phyloP scores from a whole-genome alignment of 352 stramenopile species.

The Globisporangium ultimum region DNA sequence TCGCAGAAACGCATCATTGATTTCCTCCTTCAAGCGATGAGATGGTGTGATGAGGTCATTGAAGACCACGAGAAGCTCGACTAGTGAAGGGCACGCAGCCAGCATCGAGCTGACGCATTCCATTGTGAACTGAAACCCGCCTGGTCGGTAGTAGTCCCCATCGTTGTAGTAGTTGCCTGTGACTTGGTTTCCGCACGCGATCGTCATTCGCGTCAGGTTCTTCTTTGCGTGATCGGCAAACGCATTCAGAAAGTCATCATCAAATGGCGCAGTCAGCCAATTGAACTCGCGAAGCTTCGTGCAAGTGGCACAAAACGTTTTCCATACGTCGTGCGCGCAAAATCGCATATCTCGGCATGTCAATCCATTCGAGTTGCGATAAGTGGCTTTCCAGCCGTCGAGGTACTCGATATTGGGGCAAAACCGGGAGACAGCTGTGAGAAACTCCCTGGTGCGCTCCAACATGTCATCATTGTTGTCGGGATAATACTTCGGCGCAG shows the following conservation, averaged over 20 bases:
- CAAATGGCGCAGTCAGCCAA: neutral
- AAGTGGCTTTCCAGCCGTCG: constrained; percentile 19
- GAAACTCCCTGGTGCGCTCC: constrained; percentile 8
- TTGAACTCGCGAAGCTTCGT: constrained; percentile 4
- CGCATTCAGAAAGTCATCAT: constrained; percentile 1
- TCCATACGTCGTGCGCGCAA: constrained; percentile 2
- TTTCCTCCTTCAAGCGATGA: neutral
- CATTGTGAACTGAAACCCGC: neutral
- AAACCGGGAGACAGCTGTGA: constrained; percentile 8
- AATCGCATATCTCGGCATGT: constrained; percentile 10
- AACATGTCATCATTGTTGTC: neutral
- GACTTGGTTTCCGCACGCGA: neutral
- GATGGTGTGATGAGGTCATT: neutral
- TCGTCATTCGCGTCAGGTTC: neutral
- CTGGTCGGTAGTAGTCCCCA: neutral
- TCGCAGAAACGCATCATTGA: neutral
- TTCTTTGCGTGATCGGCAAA: neutral
- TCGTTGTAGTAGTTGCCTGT: neutral
- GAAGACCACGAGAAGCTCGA: constrained; percentile 12
- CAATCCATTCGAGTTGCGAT: constrained; percentile 3
- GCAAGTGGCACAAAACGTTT: neutral
- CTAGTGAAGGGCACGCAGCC: constrained; percentile 7
- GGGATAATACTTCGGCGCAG: constrained; percentile 10
- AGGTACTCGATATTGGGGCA: constrained; percentile 20
- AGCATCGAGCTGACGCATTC: neutral